Base-by-base conservation (phyloP, 2,329 filamentous ascomycete genomes). In the Aspergillus cejpii region DNA sequence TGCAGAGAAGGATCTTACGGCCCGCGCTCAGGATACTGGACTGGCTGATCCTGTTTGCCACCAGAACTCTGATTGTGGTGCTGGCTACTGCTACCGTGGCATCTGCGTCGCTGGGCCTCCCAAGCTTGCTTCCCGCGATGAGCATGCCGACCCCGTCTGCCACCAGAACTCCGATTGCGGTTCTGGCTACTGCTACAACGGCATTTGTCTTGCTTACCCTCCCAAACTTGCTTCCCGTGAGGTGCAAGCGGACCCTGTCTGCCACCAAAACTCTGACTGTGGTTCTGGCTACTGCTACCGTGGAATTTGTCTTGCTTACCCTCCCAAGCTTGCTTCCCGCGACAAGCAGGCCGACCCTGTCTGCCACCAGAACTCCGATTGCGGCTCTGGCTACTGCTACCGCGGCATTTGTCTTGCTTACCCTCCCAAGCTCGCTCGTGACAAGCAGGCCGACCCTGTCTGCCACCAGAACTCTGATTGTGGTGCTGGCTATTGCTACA, bases 391-490 rank as follows among this genome's bases (percentile, higher is more conserved):
- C 17, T 34, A 34, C 31, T 20, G 31, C 31, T 10, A 34, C 10
- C 31, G 17, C 17, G 31, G 15, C 15, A 34, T 34, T 8, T 34
- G 31, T 19, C 7, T 34, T 15, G 31, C 31, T 34, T 3, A 20
- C 2, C 31, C 31, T 34, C 31, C 31, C 31, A 5, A 24, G 23
- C 23, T 34, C 11, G 47, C 15, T n/a, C 43, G 28, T 11, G 21
- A 20, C 27, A 28, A 14, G 27, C 37, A 29, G 31, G 40, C 12
- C 10, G 36, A 45, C 15, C 19, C 34, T 6, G 10, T 21, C 19
- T 47, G 47, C 20, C 26, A 41, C 37, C 46, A 39, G 3, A 6
- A 43, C 12, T 6, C 21, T 34, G 47, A 49, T 3, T 49, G 47
- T 17, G 31, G 31, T 1, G 39, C 11, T 20, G 47, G 43, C 2